A percentile compares a stretch with the other conserved stretches of the same genome.
Evolutionary conservation across 768 basidiomycete genomes (phyloP).

Genomic region (Termitomyces titanicus): DNA sequence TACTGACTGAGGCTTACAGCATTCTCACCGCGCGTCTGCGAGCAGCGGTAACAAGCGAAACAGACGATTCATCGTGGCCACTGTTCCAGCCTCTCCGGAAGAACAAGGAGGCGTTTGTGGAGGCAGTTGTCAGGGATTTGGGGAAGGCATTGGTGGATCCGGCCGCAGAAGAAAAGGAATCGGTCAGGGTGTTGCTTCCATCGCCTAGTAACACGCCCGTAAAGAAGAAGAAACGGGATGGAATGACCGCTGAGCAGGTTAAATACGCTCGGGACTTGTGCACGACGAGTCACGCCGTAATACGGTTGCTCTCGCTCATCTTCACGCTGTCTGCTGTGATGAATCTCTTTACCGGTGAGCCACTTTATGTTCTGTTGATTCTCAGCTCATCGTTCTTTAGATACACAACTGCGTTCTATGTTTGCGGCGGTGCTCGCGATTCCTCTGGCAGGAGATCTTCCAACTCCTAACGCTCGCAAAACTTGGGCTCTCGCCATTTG

Average conservation of each 20-base stretch:
- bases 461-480: conserved; percentile 84
- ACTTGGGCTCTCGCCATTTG: conserved; percentile 77
- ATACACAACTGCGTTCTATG: conserved; percentile 54
- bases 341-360: conserved; percentile 58
- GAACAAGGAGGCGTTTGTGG: conserved; percentile 46
- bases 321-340: conserved; percentile 59
- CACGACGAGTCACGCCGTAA: conserved; percentile 65
- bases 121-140: conserved; percentile 66
- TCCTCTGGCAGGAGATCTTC: conserved; percentile 63
- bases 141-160: conserved; percentile 64
- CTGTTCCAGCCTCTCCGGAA: conserved; percentile 68
- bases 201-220: conserved; percentile 67
- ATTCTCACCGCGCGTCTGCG: conserved; percentile 65
- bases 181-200: conserved; percentile 40
- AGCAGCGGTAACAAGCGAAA: conserved; percentile 34
- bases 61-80: conserved; percentile 64
- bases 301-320: conserved; percentile 59
- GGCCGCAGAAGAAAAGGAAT: conserved; percentile 21
- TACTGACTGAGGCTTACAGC: conserved; percentile 73
- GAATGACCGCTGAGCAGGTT: conserved; percentile 74
- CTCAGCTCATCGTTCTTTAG: conserved; percentile 29
- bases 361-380: conserved; percentile 12
- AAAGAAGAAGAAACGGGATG: conserved; percentile 53
- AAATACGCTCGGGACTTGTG: conserved; percentile 79
- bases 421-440: conserved; percentile 67